phyloP scores from a whole-genome alignment of 441 rosid genomes.

The Corymbia calophylla region DNA sequence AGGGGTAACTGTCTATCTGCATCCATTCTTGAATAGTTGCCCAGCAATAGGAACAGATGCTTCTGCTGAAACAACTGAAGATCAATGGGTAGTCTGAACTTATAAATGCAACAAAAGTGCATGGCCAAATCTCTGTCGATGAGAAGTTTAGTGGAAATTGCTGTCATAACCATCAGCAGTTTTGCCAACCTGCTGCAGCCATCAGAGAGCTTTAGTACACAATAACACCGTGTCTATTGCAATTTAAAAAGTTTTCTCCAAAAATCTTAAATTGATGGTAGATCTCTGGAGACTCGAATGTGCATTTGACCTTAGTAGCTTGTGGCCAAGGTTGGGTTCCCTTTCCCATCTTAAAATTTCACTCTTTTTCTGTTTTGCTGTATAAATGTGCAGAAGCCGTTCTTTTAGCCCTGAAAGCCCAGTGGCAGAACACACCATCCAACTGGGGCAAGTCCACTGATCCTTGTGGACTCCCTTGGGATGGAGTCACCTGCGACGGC shows the following conservation, averaged over 20 bases:
- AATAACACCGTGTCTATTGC: neutral
- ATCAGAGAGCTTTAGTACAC: neutral
- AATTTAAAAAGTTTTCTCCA: neutral
- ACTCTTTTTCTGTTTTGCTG: neutral
- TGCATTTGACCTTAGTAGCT: neutral
- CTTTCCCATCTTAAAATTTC: neutral
- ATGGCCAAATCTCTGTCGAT: neutral
- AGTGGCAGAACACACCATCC: slow-evolving; percentile 75
- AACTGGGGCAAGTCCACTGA: slow-evolving; percentile 60
- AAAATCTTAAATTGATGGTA: neutral
- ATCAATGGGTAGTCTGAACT: neutral
- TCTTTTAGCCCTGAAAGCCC: slow-evolving; percentile 62
- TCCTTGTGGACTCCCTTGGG: slow-evolving; percentile 85
- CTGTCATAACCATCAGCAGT: neutral
- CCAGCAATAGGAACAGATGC: neutral
- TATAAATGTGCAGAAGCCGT: slow-evolving; percentile 39
- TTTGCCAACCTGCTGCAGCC: neutral
- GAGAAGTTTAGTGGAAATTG: neutral
- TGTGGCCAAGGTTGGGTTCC: neutral
- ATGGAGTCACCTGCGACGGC: slow-evolving; percentile 68
- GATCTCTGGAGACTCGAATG: neutral
- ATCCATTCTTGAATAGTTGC: neutral
- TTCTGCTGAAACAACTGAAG: neutral
- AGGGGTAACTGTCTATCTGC: neutral
- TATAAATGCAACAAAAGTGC: neutral